Percentiles rank a stretch among this genome's conserved stretches.
phyloP scores from a whole-genome alignment of 371 early-diverging fungal genomes.

The Mortierella polycephala region DNA sequence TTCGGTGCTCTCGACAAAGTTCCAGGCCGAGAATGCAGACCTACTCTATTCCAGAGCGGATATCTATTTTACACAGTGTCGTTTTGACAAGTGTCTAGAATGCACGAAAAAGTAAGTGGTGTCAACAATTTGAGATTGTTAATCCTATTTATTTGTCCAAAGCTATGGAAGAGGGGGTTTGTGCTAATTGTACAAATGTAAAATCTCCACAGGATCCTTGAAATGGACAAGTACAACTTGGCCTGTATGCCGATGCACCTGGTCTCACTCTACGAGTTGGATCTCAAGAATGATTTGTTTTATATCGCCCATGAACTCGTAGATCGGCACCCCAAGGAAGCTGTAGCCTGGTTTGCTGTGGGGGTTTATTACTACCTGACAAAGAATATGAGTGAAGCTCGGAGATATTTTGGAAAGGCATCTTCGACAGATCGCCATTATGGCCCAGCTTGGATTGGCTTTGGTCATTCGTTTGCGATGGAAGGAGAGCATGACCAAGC shows the following conservation, averaged over 20 bases:
- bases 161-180: not conserved
- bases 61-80: slow-evolving; percentile 60
- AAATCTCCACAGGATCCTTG: slow-evolving; percentile 60
- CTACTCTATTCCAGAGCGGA: slow-evolving; percentile 72
- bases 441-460: slow-evolving; percentile 82
- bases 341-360: slow-evolving; percentile 78
- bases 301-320: slow-evolving; percentile 70
- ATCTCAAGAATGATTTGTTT: slow-evolving; percentile 71
- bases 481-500: slow-evolving; percentile 85
- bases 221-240: slow-evolving; percentile 67
- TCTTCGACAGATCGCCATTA: slow-evolving; percentile 69
- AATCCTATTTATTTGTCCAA: not conserved
- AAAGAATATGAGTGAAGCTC: slow-evolving; percentile 67
- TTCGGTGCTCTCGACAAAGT: slow-evolving; percentile 56
- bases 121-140: not conserved
- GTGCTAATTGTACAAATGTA: not conserved
- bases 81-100: slow-evolving; percentile 66
- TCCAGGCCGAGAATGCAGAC: slow-evolving; percentile 66
- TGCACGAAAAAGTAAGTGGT: slow-evolving; percentile 65
- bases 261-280: slow-evolving; percentile 72
- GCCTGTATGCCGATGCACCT: slow-evolving; percentile 70
- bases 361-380: slow-evolving; percentile 77
- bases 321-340: slow-evolving; percentile 60
- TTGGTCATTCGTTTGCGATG: slow-evolving; percentile 80
- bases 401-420: slow-evolving; percentile 72